phyloP scores from a whole-genome alignment of 2,329 filamentous ascomycete species.

The Fonsecaea pedrosoi region DNA sequence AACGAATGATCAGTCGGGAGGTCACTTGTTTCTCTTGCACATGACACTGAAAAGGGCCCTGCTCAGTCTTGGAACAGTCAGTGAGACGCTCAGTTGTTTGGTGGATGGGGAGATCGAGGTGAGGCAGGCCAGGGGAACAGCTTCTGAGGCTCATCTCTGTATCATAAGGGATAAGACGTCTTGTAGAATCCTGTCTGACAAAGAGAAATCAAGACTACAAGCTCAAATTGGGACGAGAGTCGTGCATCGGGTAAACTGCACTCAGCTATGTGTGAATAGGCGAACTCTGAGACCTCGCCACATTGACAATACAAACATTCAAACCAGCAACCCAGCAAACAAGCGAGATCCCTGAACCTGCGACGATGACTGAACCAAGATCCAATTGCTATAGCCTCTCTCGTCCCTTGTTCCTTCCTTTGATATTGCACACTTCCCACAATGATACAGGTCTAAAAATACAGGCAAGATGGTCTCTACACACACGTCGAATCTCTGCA shows the following conservation, averaged over 20 bases:
- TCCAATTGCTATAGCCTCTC: not conserved
- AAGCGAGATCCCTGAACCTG: too few relatives aligned
- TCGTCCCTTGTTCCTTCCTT: not conserved
- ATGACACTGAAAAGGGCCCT: not conserved
- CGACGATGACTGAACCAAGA: not conserved
- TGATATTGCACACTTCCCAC: not conserved
- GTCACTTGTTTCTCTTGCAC: slow-evolving; percentile 19
- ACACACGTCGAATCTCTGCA: not conserved
- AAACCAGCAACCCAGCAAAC: too few relatives aligned
- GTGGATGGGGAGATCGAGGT: not conserved
- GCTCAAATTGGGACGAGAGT: not conserved
- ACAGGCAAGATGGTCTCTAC: not conserved
- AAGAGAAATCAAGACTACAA: not conserved
- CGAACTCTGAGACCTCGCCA: not conserved
- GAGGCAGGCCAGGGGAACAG: not conserved
- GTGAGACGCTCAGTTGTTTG: not conserved
- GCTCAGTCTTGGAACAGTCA: not conserved
- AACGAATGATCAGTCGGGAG: slow-evolving; percentile 6
- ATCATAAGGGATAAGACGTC: not conserved
- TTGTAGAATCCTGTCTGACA: not conserved
- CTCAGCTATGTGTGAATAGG: not conserved
- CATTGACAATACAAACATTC: too few relatives aligned
- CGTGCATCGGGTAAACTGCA: not conserved
- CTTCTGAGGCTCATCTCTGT: not conserved
- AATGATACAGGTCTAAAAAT: not conserved